Conservation (phyloP, 495 filamentous ascomycete species). For the Penicillium ochrochloron region DNA sequence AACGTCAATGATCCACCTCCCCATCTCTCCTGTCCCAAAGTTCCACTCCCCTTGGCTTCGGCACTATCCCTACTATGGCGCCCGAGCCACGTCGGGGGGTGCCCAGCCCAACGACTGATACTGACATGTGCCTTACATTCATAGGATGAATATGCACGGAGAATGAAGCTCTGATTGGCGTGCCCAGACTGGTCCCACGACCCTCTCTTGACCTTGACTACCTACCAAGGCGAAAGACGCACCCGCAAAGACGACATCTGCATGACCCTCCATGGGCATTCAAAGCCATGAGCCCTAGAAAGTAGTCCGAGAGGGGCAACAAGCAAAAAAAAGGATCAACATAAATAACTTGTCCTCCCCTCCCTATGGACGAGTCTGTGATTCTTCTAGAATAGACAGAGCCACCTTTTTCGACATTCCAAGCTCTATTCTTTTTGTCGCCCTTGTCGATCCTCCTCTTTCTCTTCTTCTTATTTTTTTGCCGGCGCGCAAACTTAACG, state of each 20-base stretch:
- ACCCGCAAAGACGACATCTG: conserved; percentile 21
- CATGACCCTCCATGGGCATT: conserved; percentile 16
- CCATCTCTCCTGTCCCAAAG: neutral
- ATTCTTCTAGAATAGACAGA: conserved; percentile 5
- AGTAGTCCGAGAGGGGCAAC: conserved; percentile 4
- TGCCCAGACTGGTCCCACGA: conserved; percentile 24
- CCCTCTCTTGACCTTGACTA: conserved; percentile 10
- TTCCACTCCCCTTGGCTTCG: conserved; percentile 8
- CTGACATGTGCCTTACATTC: conserved; percentile 40
- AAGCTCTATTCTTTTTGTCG: neutral
- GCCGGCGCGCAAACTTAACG: no score
- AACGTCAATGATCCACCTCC: conserved; percentile 18
- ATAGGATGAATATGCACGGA: conserved; percentile 25
- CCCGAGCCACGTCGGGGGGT: conserved; percentile 25
- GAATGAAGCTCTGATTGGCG: conserved; percentile 28
- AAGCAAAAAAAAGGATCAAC: conserved; percentile 13
- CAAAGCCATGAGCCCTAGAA: neutral
- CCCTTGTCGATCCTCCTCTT: neutral
- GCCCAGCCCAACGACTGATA: conserved; percentile 18
- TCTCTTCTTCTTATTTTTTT: neutral
- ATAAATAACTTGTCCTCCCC: conserved; percentile 28
- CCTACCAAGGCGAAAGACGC: conserved; percentile 22
- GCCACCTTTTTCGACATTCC: conserved; percentile 9
- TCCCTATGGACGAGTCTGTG: neutral
- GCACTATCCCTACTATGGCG: conserved; percentile 27